Conservation (phyloP, 2,329 filamentous ascomycete genomes). For the Colletotrichum abscissum region DNA sequence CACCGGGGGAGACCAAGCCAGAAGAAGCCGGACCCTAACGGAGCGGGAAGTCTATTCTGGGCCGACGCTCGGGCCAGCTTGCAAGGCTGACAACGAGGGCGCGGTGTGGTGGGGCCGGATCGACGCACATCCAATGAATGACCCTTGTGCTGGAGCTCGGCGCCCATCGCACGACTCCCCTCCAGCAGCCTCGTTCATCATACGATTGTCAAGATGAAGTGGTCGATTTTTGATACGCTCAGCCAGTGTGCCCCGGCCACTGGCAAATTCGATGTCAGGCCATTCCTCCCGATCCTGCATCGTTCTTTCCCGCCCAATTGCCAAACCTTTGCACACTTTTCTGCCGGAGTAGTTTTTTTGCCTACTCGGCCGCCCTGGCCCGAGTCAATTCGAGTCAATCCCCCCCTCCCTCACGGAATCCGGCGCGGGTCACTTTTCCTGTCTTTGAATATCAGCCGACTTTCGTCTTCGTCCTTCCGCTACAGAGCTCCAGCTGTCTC, state of each 20-base stretch:
- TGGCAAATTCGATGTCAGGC: constrained; percentile 37
- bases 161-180: constrained; percentile 41
- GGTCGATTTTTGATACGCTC: constrained; percentile 35
- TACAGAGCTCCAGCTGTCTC: background rate
- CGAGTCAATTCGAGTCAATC: constrained; percentile 19
- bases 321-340: constrained; percentile 20
- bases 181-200: constrained; percentile 51
- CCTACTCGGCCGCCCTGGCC: constrained; percentile 27
- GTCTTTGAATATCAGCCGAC: constrained; percentile 26
- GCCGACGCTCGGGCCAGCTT: constrained; percentile 7
- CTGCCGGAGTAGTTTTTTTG: background rate
- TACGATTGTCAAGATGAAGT: constrained; percentile 46
- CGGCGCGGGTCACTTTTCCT: constrained; percentile 23
- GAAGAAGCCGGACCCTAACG: constrained; percentile 22
- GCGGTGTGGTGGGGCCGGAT: constrained; percentile 1
- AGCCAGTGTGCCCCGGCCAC: constrained; percentile 31
- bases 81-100: constrained; percentile 28
- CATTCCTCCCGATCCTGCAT: constrained; percentile 31
- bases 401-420: constrained; percentile 14
- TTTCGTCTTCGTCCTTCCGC: constrained; percentile 15
- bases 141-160: constrained; percentile 19
- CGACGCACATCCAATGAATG: constrained; percentile 18
- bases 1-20: background rate
- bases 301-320: constrained; percentile 11
- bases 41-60: constrained; percentile 34